Evolutionary conservation across 345 rosid species (phyloP).

Genomic region (Euphorbia peplus): DNA sequence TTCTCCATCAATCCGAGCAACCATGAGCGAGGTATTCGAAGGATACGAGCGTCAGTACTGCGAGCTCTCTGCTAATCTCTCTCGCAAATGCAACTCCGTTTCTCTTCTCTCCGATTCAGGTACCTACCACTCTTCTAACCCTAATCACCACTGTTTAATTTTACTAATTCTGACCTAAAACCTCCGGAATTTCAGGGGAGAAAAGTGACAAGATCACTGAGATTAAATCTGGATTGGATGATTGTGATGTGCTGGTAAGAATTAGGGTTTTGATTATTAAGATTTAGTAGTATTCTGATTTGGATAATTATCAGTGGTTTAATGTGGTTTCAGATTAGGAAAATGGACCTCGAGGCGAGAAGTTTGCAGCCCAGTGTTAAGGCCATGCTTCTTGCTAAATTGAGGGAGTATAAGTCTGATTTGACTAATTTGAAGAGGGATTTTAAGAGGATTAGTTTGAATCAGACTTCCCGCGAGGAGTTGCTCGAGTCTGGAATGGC

Average conservation of each 20-base stretch:
- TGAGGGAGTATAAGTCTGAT: constrained; percentile 85
- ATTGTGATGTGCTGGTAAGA: constrained; percentile 76
- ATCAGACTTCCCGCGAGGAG: constrained; percentile 54
- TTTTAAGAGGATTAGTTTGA: constrained; percentile 52
- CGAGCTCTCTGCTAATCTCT: constrained; percentile 82
- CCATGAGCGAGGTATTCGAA: constrained; percentile 81
- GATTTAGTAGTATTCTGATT: background rate
- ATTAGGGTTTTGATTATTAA: background rate
- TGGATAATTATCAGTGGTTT: background rate
- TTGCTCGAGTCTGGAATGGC: constrained; percentile 61
- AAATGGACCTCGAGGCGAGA: constrained; percentile 92
- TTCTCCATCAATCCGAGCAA: background rate
- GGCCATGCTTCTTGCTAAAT: constrained; percentile 79
- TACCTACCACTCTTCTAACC: constrained; percentile 15
- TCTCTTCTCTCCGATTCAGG: constrained; percentile 55
- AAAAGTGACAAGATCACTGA: constrained; percentile 51
- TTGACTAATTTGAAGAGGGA: constrained; percentile 79
- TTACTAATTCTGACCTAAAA: background rate
- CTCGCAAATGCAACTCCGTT: constrained; percentile 64
- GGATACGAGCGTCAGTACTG: constrained; percentile 93
- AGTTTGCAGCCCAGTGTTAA: constrained; percentile 74
- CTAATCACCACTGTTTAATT: background rate
- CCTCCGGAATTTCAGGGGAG: constrained; percentile 43
- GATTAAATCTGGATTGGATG: constrained; percentile 71
- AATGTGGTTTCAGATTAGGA: constrained; percentile 51